phyloP scores from a whole-genome alignment of 2,329 filamentous ascomycete genomes.

The Setomelanomma holmii region DNA sequence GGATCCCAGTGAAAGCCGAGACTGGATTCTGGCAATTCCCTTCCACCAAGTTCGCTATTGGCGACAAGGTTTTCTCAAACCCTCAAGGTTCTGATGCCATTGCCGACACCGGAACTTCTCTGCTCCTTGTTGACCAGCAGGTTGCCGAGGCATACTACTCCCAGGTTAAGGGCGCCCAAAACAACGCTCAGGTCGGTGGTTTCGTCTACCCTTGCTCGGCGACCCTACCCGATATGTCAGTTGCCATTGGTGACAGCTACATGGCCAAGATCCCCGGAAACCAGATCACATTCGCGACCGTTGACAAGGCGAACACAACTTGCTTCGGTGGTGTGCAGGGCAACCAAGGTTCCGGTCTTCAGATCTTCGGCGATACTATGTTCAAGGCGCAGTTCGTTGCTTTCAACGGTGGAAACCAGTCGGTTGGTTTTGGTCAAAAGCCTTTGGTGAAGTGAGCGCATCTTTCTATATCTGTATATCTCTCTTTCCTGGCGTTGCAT shows the following conservation, averaged over 20 bases:
- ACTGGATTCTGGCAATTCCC: conserved; percentile 74
- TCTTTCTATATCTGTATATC: conserved; percentile 15
- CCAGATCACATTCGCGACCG: conserved; percentile 49
- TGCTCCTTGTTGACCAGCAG: conserved; percentile 65
- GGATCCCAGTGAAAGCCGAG: conserved; percentile 66
- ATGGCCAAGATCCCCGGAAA: conserved; percentile 64
- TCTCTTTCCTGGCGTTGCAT: conserved; percentile 3
- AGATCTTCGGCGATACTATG: conserved; percentile 70
- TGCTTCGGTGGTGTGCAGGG: conserved; percentile 75
- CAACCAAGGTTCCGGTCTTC: conserved; percentile 59
- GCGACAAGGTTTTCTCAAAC: conserved; percentile 62
- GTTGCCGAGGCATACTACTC: conserved; percentile 58
- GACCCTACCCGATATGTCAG: conserved; percentile 52
- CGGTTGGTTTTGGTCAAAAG: conserved; percentile 60
- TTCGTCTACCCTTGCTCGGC: conserved; percentile 55
- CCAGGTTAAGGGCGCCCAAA: conserved; percentile 48
- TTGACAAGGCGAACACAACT: conserved; percentile 53
- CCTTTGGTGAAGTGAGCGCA: conserved; percentile 6
- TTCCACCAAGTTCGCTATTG: conserved; percentile 64
- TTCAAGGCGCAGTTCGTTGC: conserved; percentile 67
- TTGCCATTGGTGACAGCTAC: conserved; percentile 65
- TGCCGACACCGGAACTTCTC: conserved; percentile 66
- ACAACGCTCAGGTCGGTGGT: conserved; percentile 48
- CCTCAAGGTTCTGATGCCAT: conserved; percentile 55
- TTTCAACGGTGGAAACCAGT: conserved; percentile 62